phyloP scores from a whole-genome alignment of 225 moss, liverwort and hornwort species.

The Asterella californica region DNA sequence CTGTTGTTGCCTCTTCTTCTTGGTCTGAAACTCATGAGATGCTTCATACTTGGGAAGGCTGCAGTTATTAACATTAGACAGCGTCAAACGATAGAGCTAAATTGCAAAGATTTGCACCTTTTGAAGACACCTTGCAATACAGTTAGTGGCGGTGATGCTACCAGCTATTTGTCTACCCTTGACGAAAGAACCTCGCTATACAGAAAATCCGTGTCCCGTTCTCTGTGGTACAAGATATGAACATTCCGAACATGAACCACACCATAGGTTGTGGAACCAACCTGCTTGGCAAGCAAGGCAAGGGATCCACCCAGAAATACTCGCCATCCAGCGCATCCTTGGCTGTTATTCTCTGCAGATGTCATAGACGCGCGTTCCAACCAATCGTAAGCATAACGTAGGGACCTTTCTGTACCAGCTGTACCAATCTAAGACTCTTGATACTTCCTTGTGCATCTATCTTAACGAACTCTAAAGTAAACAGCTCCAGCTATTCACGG shows the following conservation, averaged over 20 bases:
- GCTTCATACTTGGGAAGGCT: slow-evolving; percentile 89
- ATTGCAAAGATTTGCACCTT: too few species aligned
- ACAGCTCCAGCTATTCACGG: not conserved
- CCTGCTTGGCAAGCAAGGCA: slow-evolving; percentile 47
- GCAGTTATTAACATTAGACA: slow-evolving; percentile 4
- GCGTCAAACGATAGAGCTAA: not conserved
- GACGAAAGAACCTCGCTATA: not conserved
- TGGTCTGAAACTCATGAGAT: slow-evolving; percentile 87
- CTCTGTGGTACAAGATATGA: too few species aligned
- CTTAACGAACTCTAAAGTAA: not conserved
- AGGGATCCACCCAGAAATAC: slow-evolving; percentile 45
- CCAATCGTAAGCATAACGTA: not conserved
- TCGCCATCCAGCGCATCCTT: slow-evolving; percentile 48
- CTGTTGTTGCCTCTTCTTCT: slow-evolving; percentile 87
- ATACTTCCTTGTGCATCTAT: too few species aligned
- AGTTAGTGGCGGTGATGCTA: too few species aligned
- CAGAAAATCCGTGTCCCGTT: too few species aligned
- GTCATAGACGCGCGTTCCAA: not conserved
- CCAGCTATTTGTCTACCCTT: not conserved
- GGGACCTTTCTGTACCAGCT: not conserved
- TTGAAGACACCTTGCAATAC: too few species aligned
- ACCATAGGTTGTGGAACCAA: slow-evolving; percentile 3
- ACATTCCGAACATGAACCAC: not conserved
- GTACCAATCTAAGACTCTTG: too few species aligned
- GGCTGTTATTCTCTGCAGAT: slow-evolving; percentile 42